These are phyloP conservation scores for Coniochaeta sp. DNA, from an alignment of 2,329 filamentous ascomycete genomes.

Conservation along the genomic window DNA sequence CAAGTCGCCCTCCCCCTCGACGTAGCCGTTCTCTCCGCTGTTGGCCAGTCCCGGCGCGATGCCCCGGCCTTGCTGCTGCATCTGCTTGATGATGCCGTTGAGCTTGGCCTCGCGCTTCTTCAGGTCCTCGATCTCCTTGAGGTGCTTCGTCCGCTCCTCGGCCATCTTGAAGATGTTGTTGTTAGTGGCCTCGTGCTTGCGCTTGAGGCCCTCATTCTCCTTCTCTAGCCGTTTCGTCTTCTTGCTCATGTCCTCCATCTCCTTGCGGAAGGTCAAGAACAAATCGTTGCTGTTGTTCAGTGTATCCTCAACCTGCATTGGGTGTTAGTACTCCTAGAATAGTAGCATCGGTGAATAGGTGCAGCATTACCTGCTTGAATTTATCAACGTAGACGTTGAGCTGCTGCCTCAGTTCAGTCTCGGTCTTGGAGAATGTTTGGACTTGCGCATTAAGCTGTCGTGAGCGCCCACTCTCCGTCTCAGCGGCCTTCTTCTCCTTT, in stretches of 20 bases:
- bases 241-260: constrained; percentile 99
- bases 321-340: constrained; percentile 12
- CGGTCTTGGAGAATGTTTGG: constrained; percentile 91
- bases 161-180: constrained; percentile 97
- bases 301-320: constrained; percentile 85
- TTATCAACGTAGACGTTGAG: constrained; percentile 98
- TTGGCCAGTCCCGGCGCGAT: constrained; percentile 52
- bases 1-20: constrained; percentile 49
- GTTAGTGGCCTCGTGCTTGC: constrained; percentile 90
- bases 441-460: constrained; percentile 86
- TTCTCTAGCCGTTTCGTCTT: constrained; percentile 96
- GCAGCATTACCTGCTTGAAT: constrained; percentile 85
- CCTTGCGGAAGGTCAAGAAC: constrained; percentile 93
- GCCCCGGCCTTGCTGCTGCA: constrained; percentile 90
- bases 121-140: constrained; percentile 71
- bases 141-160: constrained; percentile 74
- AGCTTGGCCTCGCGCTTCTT: constrained; percentile 85
- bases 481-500: constrained; percentile 81
- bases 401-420: constrained; percentile 87
- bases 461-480: constrained; percentile 71
- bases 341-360: constrained; percentile 10
- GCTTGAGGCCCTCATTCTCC: constrained; percentile 84
- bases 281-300: constrained; percentile 97
- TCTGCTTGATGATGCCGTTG: constrained; percentile 88
- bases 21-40: constrained; percentile 54